Percentiles rank a stretch among this genome's conserved stretches.
Evolutionary conservation across 2,329 filamentous ascomycete genomes (phyloP).

Genomic region (Colletotrichum siamense): DNA sequence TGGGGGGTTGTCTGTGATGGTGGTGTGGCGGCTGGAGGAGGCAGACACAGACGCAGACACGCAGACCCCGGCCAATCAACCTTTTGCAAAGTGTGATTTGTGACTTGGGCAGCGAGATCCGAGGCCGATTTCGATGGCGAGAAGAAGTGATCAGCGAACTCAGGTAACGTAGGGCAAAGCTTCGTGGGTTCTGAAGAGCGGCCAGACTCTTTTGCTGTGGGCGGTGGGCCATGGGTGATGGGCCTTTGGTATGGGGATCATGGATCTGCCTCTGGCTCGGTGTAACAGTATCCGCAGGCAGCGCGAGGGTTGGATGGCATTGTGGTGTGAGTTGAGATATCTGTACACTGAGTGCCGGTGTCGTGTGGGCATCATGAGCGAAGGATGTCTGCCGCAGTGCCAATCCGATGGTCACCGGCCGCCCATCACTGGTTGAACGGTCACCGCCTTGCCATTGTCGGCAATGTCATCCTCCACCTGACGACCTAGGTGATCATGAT

Average conservation of each 20-base stretch:
- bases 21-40: neutral
- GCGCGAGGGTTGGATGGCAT: neutral
- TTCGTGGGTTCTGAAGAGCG: neutral
- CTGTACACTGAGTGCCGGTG: neutral
- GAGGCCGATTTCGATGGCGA: neutral
- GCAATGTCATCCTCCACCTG: neutral
- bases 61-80: neutral
- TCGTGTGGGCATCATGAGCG: neutral
- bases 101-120: neutral
- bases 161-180: neutral
- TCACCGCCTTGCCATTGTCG: neutral
- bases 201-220: neutral
- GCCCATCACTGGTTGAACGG: neutral
- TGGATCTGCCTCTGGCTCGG: neutral
- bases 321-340: neutral
- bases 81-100: neutral
- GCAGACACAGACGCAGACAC: neutral
- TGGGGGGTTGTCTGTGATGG: neutral
- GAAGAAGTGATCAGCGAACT: neutral
- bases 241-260: neutral
- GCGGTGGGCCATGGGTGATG: neutral
- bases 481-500: neutral
- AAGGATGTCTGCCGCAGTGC: neutral
- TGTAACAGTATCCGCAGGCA: neutral
- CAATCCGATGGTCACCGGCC: neutral